A percentile compares a stretch with the other conserved stretches of the same genome.
Conservation (phyloP, 805 yeast genomes). For the Ascoidea rubescens region DNA sequence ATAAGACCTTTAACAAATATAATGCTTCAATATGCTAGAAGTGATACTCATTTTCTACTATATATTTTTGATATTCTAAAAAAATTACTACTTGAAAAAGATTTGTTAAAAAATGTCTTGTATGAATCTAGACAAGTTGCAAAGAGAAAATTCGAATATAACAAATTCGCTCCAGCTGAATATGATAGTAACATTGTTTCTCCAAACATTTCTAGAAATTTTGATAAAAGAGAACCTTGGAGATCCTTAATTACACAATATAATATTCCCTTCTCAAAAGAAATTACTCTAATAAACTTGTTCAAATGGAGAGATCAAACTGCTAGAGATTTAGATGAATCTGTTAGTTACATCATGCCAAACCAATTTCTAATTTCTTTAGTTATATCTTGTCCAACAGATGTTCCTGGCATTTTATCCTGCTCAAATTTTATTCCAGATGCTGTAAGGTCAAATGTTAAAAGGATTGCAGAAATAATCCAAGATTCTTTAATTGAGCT, state of each 20-base stretch:
- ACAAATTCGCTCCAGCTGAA: constrained; percentile 39
- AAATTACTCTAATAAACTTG: constrained; percentile 42
- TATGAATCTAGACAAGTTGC: constrained; percentile 72
- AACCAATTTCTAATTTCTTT: constrained; percentile 60
- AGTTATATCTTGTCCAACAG: constrained; percentile 43
- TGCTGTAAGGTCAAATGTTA: constrained; percentile 42
- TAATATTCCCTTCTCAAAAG: constrained; percentile 41
- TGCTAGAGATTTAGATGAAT: constrained; percentile 75
- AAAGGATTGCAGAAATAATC: constrained; percentile 45
- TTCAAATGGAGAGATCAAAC: constrained; percentile 72
- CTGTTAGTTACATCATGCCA: constrained; percentile 71
- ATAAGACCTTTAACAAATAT: constrained; percentile 66
- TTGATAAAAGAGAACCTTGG: constrained; percentile 54
- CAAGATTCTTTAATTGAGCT: constrained; percentile 21
- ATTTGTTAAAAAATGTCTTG: constrained; percentile 47
- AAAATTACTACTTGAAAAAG: constrained; percentile 38
- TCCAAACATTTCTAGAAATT: constrained; percentile 20
- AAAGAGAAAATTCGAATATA: constrained; percentile 65
- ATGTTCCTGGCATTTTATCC: constrained; percentile 37
- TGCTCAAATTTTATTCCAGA: constrained; percentile 33
- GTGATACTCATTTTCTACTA: constrained; percentile 87
- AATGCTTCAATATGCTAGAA: constrained; percentile 77
- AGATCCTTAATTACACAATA: constrained; percentile 44
- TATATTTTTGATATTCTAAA: constrained; percentile 67
- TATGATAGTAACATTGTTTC: constrained; percentile 25